Base-by-base conservation (phyloP, 257 asterid species). In the Solanum etuberosum region DNA sequence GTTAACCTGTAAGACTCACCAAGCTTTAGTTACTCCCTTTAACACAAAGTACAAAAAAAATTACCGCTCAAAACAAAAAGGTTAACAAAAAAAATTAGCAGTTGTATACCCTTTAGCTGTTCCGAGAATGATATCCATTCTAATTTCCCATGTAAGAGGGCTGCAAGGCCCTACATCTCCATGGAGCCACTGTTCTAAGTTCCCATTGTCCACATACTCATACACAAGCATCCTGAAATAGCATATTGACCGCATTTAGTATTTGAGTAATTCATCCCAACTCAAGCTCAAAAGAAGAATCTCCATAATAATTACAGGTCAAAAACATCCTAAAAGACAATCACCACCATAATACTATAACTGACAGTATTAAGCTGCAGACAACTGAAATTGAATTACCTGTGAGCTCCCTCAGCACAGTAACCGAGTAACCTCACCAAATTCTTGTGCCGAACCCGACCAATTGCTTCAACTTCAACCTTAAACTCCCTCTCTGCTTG, bases 401-500 rank as follows among this genome's bases (percentile, higher is more conserved):
- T 96, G 86, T 96, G 98, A 88, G 95, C 96, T 90, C 98, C 99
- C 92, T 96, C 99, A 6, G 94, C 99, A 85, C 99, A 95, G 61
- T 96, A 96, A 83, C 99, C 99, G 32, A 96, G 95, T 92, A 96
- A 86, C 90, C 99, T 92, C 89, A 94, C 99, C 92, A 96, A 90
- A 90, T 96, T 95, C 95, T 96, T 96, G 57, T 96, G 99, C 12
- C 98, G 92, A 4, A 96, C 99, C 2, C 98, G 97, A 63, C 99
- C 99, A 82, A 96, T 96, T 42, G 94, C 99, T 86, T 96, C 99
- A 9, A 96, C 99, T 90, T 96, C 99, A 61, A 95, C 99, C 93
- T 95, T 96, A 85, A 96, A 96, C 86, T 96, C 99, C 82, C 93
- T 93, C 91, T 96, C 99, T 4, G 99, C 99, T 92, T 96, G 99